Conservation (phyloP, 139 green algal species). For the Spirogloea muscicola region DNA sequence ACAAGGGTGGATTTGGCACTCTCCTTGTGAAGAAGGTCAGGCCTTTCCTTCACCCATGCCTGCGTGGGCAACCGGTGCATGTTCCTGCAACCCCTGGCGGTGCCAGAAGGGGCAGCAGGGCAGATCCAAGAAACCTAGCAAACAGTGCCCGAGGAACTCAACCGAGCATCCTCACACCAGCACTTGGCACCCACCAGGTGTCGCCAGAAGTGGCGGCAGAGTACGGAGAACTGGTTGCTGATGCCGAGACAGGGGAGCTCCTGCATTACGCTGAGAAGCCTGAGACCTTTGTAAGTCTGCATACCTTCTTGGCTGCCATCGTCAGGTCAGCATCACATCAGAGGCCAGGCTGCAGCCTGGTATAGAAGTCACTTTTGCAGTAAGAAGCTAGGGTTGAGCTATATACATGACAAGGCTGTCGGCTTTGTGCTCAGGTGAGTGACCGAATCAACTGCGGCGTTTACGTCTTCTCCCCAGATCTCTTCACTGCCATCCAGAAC, state of each 20-base stretch:
- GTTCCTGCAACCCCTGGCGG: no score
- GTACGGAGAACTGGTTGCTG: slow-evolving; percentile 46
- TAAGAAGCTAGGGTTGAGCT: no score
- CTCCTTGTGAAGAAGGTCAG: slow-evolving; percentile 53
- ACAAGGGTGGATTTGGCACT: slow-evolving; percentile 44
- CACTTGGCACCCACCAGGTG: no score
- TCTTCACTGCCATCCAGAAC: slow-evolving; percentile 45
- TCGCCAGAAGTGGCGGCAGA: slow-evolving; percentile 34
- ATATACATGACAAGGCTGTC: no score
- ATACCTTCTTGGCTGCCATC: neutral
- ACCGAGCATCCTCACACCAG: no score
- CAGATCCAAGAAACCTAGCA: no score
- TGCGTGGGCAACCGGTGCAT: no score
- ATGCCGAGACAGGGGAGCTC: slow-evolving; percentile 39
- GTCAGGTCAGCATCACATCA: neutral
- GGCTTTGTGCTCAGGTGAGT: slow-evolving; percentile 42
- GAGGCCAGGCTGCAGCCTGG: neutral
- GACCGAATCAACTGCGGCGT: slow-evolving; percentile 54
- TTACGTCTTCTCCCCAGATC: slow-evolving; percentile 45
- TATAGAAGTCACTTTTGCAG: no score
- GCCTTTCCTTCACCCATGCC: no score
- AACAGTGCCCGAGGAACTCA: no score
- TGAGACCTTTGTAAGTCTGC: slow-evolving; percentile 47
- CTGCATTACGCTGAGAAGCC: slow-evolving; percentile 55
- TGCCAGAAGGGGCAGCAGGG: no score